Conservation (phyloP, 768 basidiomycete species). For the Mycena vulgaris region DNA sequence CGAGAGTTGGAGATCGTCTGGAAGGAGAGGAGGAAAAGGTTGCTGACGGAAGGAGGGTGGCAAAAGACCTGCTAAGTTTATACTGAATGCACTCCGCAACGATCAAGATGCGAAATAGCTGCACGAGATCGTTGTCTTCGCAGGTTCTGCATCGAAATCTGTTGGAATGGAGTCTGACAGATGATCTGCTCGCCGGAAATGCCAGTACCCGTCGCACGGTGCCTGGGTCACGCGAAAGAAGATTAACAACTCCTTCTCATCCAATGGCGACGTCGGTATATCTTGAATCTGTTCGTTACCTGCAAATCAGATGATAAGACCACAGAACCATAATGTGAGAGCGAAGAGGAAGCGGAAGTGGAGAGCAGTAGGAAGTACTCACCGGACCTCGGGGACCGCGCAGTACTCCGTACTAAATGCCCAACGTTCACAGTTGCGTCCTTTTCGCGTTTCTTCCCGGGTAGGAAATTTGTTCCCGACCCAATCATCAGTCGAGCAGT, state of each 20-base stretch:
- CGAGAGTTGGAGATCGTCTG: conserved; percentile 7
- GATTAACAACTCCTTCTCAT: conserved; percentile 10
- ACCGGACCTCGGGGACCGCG: conserved; percentile 3
- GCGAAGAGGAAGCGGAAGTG: not conserved
- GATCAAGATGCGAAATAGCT: conserved; percentile 13
- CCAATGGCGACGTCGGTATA: not conserved
- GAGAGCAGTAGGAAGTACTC: conserved; percentile 1
- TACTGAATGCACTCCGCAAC: conserved; percentile 18
- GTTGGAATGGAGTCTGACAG: conserved; percentile 11
- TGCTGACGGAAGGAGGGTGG: conserved; percentile 12
- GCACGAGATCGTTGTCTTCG: conserved; percentile 5
- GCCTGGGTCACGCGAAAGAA: conserved; percentile 1
- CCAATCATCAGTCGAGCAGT: conserved; percentile 7
- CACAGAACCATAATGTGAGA: conserved; percentile 1
- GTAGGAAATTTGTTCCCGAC: conserved; percentile 2
- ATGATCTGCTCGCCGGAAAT: conserved; percentile 10
- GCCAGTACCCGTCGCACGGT: not conserved
- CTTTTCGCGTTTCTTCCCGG: not conserved
- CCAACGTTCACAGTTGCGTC: conserved; percentile 6
- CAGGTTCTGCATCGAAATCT: conserved; percentile 6
- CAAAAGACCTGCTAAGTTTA: conserved; percentile 16
- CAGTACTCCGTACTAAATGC: conserved; percentile 9
- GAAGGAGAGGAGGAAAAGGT: conserved; percentile 16
- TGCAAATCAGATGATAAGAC: conserved; percentile 4
- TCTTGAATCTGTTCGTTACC: not conserved